Evolutionary conservation across 805 yeast species (phyloP).

Genomic region (Yarrowia sp.): DNA sequence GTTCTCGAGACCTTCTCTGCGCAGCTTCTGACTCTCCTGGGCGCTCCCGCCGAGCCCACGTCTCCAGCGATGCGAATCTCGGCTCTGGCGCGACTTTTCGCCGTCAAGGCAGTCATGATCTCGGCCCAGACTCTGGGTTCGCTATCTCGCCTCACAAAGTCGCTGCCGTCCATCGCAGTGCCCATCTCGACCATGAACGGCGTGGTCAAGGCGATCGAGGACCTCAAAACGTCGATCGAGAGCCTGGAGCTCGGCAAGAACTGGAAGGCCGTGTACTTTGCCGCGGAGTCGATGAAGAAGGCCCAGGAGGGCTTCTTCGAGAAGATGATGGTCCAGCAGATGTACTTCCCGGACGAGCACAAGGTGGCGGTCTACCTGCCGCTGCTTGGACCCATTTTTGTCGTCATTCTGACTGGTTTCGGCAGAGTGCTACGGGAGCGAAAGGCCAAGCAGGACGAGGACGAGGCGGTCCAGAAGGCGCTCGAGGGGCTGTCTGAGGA

Average conservation of each 20-base stretch:
- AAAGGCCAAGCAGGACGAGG: not conserved
- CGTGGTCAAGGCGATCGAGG: conserved; percentile 52
- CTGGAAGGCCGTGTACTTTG: conserved; percentile 44
- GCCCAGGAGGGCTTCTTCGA: conserved; percentile 86
- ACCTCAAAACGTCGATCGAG: conserved; percentile 43
- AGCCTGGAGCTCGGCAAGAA: conserved; percentile 37
- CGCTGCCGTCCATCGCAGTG: conserved; percentile 76
- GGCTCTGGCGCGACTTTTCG: conserved; percentile 58
- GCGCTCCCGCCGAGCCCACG: conserved; percentile 58
- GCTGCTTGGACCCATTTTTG: conserved; percentile 75
- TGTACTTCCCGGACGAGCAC: conserved; percentile 93
- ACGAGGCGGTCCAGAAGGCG: not conserved
- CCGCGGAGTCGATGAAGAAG: conserved; percentile 54
- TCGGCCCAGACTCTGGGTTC: conserved; percentile 72
- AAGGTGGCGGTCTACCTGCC: conserved; percentile 93
- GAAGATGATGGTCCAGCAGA: conserved; percentile 92
- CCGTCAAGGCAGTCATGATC: conserved; percentile 55
- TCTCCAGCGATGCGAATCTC: conserved; percentile 66
- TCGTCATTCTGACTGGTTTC: conserved; percentile 50
- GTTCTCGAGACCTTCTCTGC: conserved; percentile 67
- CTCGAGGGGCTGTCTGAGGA: not conserved
- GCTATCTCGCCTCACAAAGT: conserved; percentile 62
- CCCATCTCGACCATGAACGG: conserved; percentile 66
- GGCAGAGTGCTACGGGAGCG: conserved; percentile 35
- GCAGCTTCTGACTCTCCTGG: conserved; percentile 71